Base-by-base conservation (phyloP, 495 filamentous ascomycete genomes). In the Aspergillus bridgeri region DNA sequence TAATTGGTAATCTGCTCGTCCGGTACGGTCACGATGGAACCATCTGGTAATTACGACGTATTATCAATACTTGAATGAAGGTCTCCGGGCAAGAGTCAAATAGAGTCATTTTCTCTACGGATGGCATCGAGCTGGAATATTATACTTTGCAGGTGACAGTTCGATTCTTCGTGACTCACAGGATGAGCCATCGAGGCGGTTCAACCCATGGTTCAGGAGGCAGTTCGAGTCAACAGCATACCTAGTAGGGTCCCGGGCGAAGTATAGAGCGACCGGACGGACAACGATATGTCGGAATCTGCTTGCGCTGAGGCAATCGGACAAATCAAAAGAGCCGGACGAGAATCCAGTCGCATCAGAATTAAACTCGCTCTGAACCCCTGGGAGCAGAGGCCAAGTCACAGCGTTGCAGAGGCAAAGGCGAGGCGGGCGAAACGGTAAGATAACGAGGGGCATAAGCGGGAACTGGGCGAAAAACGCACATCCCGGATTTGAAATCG, bases 401-500 rank as follows among this genome's bases (percentile, higher is more conserved):
- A 27, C n/a, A n/a, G n/a, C n/a, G n/a, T n/a, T n/a, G n/a, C n/a
- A n/a, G n/a, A n/a, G 17, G 42, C 42, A 45, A 20, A 45, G 42
- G 15, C 42, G 15, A 20, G 11, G n/a, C n/a, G n/a, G n/a, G n/a
- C n/a, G n/a, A n/a, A n/a, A 47, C 23, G 48, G 52, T 23, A 54
- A 54, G n/a, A 38, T 21, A 57, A 61, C 51, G 62, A 67, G 60
- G 54, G 60, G 59, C 58, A 51, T 55, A 57, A 58, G 54, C 59
- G 59, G 60, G 62, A 38, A 61, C 43, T 54, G 57, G 49, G 29
- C 29, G 42, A 56, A 48, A 68, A 68, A 68, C 65, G 65, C 66
- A 65, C 66, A 68, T 65, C 63, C 65, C 62, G 62, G 63, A 64
- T 64, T 68, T 63, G 62, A 65, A 68, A 60, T 68, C 61, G 65